Percentiles rank a stretch among this genome's conserved stretches.
Evolutionary conservation across 1,284 basidiomycete genomes (phyloP).

Genomic region (Irpex sp.): DNA sequence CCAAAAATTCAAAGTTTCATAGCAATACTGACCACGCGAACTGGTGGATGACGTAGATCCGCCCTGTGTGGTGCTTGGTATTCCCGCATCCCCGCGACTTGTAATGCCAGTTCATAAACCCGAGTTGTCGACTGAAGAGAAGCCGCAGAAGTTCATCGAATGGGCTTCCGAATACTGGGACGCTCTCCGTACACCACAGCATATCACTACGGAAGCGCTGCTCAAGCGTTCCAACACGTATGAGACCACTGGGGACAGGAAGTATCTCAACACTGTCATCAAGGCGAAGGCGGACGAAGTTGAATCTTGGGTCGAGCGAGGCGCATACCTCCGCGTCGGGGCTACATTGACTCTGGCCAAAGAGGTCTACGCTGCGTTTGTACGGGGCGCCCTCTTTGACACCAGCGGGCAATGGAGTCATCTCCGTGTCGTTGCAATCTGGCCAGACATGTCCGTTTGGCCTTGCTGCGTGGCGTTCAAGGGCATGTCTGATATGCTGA

Average conservation of each 20-base stretch:
- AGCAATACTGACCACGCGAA: no score
- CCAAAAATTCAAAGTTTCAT: no score
- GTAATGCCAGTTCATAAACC: conserved; percentile 10
- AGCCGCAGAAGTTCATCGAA: background rate
- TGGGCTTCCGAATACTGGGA: background rate
- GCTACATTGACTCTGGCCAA: background rate
- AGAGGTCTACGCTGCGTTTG: conserved; percentile 3
- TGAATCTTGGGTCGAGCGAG: conserved; percentile 1
- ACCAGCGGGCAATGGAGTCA: conserved; percentile 8
- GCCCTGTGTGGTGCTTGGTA: background rate
- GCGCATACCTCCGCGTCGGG: conserved; percentile 2
- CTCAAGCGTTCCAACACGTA: background rate
- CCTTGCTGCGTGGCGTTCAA: conserved; percentile 11
- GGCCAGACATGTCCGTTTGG: conserved; percentile 11
- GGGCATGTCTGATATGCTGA: background rate
- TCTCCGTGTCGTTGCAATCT: conserved; percentile 8
- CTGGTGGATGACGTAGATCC: background rate
- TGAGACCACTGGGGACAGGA: background rate
- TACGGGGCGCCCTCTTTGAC: conserved; percentile 5
- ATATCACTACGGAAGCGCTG: background rate
- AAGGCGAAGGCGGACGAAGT: conserved; percentile 4
- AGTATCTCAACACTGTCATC: background rate
- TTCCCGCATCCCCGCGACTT: background rate
- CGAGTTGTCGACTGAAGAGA: background rate
- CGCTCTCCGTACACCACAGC: background rate